Evolutionary conservation across 2,329 filamentous ascomycete species (phyloP), one percentile per base, ranked within the genome.

Genomic region (Alternaria ventricosa): DNA sequence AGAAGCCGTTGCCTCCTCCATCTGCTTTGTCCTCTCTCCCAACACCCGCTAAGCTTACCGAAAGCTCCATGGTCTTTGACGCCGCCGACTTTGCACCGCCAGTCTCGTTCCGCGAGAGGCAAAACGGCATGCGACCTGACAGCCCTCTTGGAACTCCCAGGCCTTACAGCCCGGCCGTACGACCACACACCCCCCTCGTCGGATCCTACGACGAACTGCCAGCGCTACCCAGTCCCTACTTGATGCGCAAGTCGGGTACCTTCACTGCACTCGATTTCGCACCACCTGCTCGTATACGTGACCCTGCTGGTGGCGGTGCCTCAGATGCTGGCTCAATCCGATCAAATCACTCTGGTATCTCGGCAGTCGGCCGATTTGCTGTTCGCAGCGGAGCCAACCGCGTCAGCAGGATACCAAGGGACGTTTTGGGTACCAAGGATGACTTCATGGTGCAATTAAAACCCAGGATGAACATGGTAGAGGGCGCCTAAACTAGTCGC

Each of bases 11-110:
- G 70, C 91, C 93, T 25, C 93, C 94, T 6, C 96, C 94, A 1
- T 79, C 87, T 27, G 86, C 89, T 12, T 87, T 99, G 22, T 87
- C 84, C 51, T 90, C 92, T 1, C 84, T 99, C 20, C 95, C 95
- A 9, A 96, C 93, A 1, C 95, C 96, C 1, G 89, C 91, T 55
- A 92, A 93, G 83, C 85, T 99, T 45, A 91, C 85, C 74, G 94
- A 97, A 64, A 94, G 97, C 77, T 87, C 88, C 3, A 76, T 80
- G 64, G 76, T 97, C 68, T 88, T 91, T 79, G 91, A 82, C 72
- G 86, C 93, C 0, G 87, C 91, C 61, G 95, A 97, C 71, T 98
- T 97, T 80, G 96, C 96, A 0, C 96, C 96, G 23, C 93, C 92
- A 9, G 77, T 81, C 53, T 81, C 83, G 0, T 83, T 80, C 78